Evolutionary conservation across 2,329 filamentous ascomycete genomes (phyloP), one percentile per base, ranked within the genome.

Genomic region (Sporothrix dimorphospora): DNA sequence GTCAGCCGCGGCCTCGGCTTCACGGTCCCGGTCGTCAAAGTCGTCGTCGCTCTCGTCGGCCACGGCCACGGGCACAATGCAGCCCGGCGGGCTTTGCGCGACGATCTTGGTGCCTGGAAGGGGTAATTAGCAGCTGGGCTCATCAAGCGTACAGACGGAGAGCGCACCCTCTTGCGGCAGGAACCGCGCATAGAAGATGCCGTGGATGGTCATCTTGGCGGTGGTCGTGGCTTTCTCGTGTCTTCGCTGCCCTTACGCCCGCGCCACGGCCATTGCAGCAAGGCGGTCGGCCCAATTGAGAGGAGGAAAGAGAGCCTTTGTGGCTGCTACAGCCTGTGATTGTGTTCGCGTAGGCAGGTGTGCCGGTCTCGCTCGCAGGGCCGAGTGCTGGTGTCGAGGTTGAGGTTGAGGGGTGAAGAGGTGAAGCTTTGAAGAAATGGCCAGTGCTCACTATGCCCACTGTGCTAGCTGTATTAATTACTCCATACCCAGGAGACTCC

Each of bases 131-230:
- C 6, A 38, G 19, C n/a, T 19, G 1, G 42, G 12, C 3, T 19
- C 14, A 47, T 12, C 19, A 19, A 47, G 19, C 12, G 42, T 14
- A 16, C 40, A 47, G 42, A 5, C 14, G 8, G 42, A 16, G 55
- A 69, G 16, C 76, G 75, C 79, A 89, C 89, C 90, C 84, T 90
- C 85, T 77, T 89, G 84, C 19, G 89, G 88, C 74, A 91, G 86
- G 81, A 92, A 92, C 63, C 89, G 85, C 66, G 90, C 89, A 79
- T 91, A 92, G 77, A 92, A 92, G 72, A 92, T 91, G 76, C 88
- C 89, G 78, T 90, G 88, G 70, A 92, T 92, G 88, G 91, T 90
- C 77, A 77, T 81, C 27, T n/a, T 49, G 19, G 68, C 14, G 11
- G 24, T 12, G 16, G 24, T 38, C 16, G 63, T 21, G 19, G 30